Percentiles rank a stretch among this genome's conserved stretches.
phyloP scores from a whole-genome alignment of 2,329 filamentous ascomycete genomes.

The Bimuria novae-zelandiae region DNA sequence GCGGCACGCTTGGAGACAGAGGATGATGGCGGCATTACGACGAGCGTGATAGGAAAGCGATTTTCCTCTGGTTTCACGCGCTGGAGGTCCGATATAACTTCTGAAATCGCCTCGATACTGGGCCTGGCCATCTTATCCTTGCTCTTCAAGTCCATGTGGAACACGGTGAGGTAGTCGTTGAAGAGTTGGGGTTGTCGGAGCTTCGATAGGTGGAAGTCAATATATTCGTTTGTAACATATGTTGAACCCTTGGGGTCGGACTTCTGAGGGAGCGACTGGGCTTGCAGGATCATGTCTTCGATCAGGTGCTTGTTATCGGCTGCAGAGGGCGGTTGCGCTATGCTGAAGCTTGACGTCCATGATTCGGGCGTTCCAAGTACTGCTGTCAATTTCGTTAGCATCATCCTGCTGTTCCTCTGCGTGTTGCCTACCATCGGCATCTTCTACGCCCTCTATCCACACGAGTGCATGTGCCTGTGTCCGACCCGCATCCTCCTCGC shows the following conservation, averaged over 20 bases:
- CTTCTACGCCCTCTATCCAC: slow-evolving; percentile 48
- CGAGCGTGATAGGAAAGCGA: slow-evolving; percentile 41
- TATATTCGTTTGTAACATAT: slow-evolving; percentile 30
- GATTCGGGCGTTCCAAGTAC: slow-evolving; percentile 25
- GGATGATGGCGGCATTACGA: slow-evolving; percentile 42
- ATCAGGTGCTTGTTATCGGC: slow-evolving; percentile 44
- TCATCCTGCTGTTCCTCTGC: background rate
- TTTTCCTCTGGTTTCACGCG: slow-evolving; percentile 12
- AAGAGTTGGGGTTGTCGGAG: slow-evolving; percentile 25
- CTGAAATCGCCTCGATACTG: slow-evolving; percentile 19
- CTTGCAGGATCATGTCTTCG: slow-evolving; percentile 43
- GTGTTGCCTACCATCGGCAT: slow-evolving; percentile 37
- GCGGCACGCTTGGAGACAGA: slow-evolving; percentile 37
- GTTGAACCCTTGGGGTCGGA: slow-evolving; percentile 32
- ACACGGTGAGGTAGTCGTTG: slow-evolving; percentile 36
- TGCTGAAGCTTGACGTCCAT: slow-evolving; percentile 33
- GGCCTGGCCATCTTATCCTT: slow-evolving; percentile 26
- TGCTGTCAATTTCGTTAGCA: slow-evolving; percentile 29
- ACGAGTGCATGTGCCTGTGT: slow-evolving; percentile 41
- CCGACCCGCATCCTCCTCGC: slow-evolving; percentile 25
- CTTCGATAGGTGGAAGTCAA: slow-evolving; percentile 24
- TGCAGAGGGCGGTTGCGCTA: slow-evolving; percentile 37
- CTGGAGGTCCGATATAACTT: slow-evolving; percentile 10
- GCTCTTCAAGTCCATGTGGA: slow-evolving; percentile 15
- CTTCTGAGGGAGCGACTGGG: slow-evolving; percentile 34